A percentile compares a stretch with the other conserved stretches of the same genome.
phyloP scores from a whole-genome alignment of 441 rosid species.

The Gossypium davidsonii region DNA sequence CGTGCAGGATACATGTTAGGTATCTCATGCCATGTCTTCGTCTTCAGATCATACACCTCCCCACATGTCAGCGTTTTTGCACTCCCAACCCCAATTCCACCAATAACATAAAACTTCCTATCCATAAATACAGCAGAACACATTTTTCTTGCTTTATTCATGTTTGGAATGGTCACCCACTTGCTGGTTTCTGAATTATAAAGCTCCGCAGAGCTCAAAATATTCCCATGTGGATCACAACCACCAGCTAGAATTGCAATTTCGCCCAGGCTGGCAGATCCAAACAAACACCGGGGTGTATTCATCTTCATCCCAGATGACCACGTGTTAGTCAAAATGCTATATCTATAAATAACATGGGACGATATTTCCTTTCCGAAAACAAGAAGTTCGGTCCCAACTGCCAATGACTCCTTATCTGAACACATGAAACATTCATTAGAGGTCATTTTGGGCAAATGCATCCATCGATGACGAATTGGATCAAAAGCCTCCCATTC shows the following conservation, averaged over 20 bases:
- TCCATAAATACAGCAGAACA: conserved; percentile 78
- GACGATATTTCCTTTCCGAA: conserved; percentile 62
- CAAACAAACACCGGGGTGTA: conserved; percentile 71
- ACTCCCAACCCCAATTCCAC: conserved; percentile 52
- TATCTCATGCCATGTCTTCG: conserved; percentile 48
- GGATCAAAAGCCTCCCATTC: conserved; percentile 87
- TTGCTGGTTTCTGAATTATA: conserved; percentile 52
- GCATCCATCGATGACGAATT: conserved; percentile 47
- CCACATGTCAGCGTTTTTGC: conserved; percentile 42
- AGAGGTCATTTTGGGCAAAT: conserved; percentile 53
- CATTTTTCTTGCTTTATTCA: conserved; percentile 65
- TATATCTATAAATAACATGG: conserved; percentile 49
- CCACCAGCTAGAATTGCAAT: conserved; percentile 80
- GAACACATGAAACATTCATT: conserved; percentile 61
- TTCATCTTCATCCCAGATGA: conserved; percentile 57
- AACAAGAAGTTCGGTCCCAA: conserved; percentile 75
- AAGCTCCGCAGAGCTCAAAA: conserved; percentile 57
- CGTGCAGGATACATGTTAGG: conserved; percentile 53
- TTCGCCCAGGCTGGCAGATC: conserved; percentile 62
- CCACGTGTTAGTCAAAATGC: conserved; percentile 61
- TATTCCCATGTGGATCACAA: conserved; percentile 48
- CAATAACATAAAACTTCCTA: conserved; percentile 65
- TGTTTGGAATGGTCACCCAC: conserved; percentile 53
- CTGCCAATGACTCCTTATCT: conserved; percentile 75
- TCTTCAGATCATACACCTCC: conserved; percentile 59